Evolutionary conservation across 2,329 filamentous ascomycete genomes (phyloP).

Genomic region (Teratosphaeria destructans): DNA sequence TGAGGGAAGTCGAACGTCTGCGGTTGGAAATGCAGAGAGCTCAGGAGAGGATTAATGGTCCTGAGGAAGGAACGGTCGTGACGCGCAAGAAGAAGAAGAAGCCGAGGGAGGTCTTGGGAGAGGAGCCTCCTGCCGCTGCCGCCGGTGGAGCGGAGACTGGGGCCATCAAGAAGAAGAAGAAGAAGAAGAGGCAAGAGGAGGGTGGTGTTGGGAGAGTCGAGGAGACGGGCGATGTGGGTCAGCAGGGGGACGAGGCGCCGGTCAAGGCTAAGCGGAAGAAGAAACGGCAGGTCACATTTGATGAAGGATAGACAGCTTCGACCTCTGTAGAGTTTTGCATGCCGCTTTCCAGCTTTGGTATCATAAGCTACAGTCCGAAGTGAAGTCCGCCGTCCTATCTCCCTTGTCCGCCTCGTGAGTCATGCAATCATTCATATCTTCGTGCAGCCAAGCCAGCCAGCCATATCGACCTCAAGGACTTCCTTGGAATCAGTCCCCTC

Average conservation of each 20-base stretch:
- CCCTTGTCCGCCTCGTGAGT: neutral
- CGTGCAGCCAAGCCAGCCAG: no score
- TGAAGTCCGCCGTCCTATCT: neutral
- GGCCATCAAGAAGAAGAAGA: conserved; percentile 31
- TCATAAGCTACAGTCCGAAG: neutral
- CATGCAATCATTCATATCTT: no score
- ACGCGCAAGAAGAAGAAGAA: conserved; percentile 49
- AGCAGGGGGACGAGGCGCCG: neutral
- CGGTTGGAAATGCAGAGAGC: conserved; percentile 81
- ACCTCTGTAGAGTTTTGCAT: neutral
- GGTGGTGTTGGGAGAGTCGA: conserved; percentile 1
- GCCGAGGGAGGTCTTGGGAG: conserved; percentile 18
- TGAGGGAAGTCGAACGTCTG: conserved; percentile 78
- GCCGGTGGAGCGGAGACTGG: conserved; percentile 8
- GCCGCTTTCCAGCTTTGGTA: neutral
- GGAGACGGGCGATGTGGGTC: conserved; percentile 6
- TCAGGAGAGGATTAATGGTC: conserved; percentile 63
- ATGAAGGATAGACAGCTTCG: conserved; percentile 1
- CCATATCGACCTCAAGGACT: no score
- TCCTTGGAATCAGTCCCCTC: no score
- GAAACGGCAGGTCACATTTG: conserved; percentile 6
- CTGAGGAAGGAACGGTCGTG: conserved; percentile 59
- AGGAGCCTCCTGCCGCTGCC: conserved; percentile 2
- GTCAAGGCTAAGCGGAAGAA: conserved; percentile 6
- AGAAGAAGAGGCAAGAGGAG: conserved; percentile 20